A percentile compares a stretch with the other conserved stretches of the same genome.
Evolutionary conservation across 768 basidiomycete genomes (phyloP).

Genomic region (Pleurotus salmoneostramineus): DNA sequence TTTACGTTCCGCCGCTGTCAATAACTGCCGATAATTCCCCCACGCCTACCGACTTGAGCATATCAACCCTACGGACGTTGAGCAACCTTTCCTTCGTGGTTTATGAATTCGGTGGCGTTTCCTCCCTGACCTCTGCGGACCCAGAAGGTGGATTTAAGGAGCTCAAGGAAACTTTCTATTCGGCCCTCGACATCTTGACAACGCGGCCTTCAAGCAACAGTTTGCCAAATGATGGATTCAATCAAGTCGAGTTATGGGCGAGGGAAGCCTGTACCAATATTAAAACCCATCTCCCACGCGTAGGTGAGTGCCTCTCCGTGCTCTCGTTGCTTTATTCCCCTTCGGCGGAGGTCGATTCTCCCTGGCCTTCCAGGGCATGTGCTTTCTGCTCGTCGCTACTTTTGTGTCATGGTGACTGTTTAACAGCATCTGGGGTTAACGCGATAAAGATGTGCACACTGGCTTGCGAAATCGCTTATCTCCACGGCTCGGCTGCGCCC

Average conservation of each 20-base stretch:
- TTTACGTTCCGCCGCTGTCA: slow-evolving; percentile 44
- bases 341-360: background rate
- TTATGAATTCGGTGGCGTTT: slow-evolving; percentile 74
- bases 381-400: background rate
- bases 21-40: slow-evolving; percentile 3
- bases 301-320: background rate
- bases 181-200: slow-evolving; percentile 71
- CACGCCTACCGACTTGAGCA: slow-evolving; percentile 44
- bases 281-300: background rate
- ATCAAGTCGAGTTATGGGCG: slow-evolving; percentile 24
- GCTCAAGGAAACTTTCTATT: slow-evolving; percentile 71
- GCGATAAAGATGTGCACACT: too few species aligned
- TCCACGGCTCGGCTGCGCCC: slow-evolving; percentile 1
- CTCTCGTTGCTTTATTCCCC: background rate
- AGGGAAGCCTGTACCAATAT: slow-evolving; percentile 1
- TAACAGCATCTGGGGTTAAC: too few species aligned
- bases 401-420: too few species aligned
- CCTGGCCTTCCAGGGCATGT: background rate
- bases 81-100: slow-evolving; percentile 74
- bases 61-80: slow-evolving; percentile 51
- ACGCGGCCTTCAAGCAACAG: slow-evolving; percentile 12
- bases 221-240: background rate
- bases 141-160: slow-evolving; percentile 59
- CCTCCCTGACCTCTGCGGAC: slow-evolving; percentile 32
- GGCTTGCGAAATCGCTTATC: background rate